Evolutionary conservation across 768 basidiomycete genomes (phyloP), one percentile per base, ranked within the genome.

Genomic region (Termitomyces sp.): DNA sequence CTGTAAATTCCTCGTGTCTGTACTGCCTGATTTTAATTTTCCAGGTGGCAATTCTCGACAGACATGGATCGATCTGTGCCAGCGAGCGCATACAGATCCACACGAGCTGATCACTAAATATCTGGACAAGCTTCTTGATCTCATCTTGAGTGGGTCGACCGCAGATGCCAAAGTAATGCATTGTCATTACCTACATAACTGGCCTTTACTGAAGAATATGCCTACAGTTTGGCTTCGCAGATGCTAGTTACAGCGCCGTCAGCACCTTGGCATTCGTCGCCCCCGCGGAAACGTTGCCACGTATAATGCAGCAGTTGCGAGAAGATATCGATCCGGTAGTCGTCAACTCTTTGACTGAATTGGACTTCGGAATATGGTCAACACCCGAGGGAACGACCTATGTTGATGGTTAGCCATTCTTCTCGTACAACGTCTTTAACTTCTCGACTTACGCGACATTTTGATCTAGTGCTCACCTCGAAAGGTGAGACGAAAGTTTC

Each of bases 61-160:
- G 61, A 79, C 78, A 1, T 97, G 94, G 94, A 88, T 95, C 57
- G 89, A 92, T 54, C 60, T 91, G 5, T 90, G 88, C 54, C 91
- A 90, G 61, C 80, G 78, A 56, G 84, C 88, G 0, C 67, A 74
- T 2, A 65, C 79, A 4, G 91, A 96, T 64, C 94, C 94, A 2
- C 73, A 75, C 21, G 78, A 80, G 14, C 68, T 90, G 6, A 75
- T 89, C 4, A 74, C 73, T 8, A 72, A 70, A 23, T 73, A 82
- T 56, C 43, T 83, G 1, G 79, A 84, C 55, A 69, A 68, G 8
- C 67, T 88, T 12, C 61, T 91, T 57, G 67, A 72, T 10, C 68
- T 76, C 3, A 69, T 88, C 11, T 63, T 86, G 39, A 74, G 74
- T 51, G 79, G 79, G 3, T 77, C 79, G 17, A 64, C 70, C 11